Conservation (phyloP, 2,329 filamentous ascomycete species). For the Helotiales sp. region DNA sequence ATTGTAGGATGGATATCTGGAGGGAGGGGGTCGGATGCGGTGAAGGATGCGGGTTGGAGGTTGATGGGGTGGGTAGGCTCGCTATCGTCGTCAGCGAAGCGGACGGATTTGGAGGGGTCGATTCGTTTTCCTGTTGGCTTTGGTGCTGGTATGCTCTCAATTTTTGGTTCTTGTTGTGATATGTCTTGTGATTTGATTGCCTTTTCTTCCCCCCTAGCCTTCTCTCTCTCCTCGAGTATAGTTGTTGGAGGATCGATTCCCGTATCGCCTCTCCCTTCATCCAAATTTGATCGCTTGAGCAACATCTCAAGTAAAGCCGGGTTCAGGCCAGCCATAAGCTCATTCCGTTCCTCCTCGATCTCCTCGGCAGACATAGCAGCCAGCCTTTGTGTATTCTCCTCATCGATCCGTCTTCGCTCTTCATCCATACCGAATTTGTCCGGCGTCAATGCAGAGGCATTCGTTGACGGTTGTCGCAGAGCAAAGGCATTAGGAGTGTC, state of each 20-base stretch:
- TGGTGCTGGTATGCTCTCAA: slow-evolving; percentile 33
- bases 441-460: slow-evolving; percentile 32
- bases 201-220: neutral
- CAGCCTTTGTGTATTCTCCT: slow-evolving; percentile 77
- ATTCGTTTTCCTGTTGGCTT: slow-evolving; percentile 35
- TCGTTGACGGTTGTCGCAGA: slow-evolving; percentile 22
- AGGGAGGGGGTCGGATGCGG: slow-evolving; percentile 62
- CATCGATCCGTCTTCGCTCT: slow-evolving; percentile 76
- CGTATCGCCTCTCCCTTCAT: slow-evolving; percentile 42
- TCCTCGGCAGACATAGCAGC: slow-evolving; percentile 80
- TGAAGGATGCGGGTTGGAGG: slow-evolving; percentile 42
- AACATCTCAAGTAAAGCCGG: slow-evolving; percentile 78
- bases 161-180: neutral
- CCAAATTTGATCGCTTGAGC: slow-evolving; percentile 51
- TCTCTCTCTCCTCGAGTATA: neutral
- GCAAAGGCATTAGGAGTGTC: slow-evolving; percentile 32
- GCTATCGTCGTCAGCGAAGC: slow-evolving; percentile 43
- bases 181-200: neutral
- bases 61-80: slow-evolving; percentile 51
- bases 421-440: slow-evolving; percentile 46
- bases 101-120: slow-evolving; percentile 51
- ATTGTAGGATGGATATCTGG: slow-evolving; percentile 46
- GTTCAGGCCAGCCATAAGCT: slow-evolving; percentile 79
- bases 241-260: slow-evolving; percentile 31
- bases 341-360: slow-evolving; percentile 78